phyloP scores from a whole-genome alignment of 176 grass and related monocot genomes.

The Tillandsia leiboldiana region DNA sequence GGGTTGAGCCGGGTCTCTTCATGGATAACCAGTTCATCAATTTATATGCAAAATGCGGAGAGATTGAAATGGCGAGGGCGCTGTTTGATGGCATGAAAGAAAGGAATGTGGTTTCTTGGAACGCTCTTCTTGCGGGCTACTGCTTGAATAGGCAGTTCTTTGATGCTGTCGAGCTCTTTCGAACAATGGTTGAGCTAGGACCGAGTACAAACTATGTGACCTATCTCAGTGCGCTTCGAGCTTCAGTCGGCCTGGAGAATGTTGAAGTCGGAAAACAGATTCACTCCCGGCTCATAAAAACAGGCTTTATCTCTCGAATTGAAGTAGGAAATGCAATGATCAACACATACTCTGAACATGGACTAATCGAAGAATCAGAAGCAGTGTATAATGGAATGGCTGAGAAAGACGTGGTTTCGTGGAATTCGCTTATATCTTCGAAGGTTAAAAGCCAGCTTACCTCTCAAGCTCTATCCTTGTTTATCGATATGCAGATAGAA shows the following conservation, averaged over 20 bases:
- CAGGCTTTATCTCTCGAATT: neutral
- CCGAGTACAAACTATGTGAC: conserved; percentile 16
- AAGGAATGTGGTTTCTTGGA: conserved; percentile 30
- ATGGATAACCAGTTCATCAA: conserved; percentile 29
- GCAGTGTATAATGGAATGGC: conserved; percentile 16
- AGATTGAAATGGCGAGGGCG: conserved; percentile 9
- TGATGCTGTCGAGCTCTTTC: conserved; percentile 12
- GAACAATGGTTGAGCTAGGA: conserved; percentile 5
- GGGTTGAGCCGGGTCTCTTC: conserved; percentile 6
- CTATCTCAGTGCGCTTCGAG: conserved; percentile 20
- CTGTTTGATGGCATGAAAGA: conserved; percentile 20
- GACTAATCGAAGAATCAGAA: conserved; percentile 8
- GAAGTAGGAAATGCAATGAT: conserved; percentile 26
- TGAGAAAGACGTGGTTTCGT: conserved; percentile 4
- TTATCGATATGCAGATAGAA: conserved; percentile 22
- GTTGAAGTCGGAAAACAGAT: conserved; percentile 11
- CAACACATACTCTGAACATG: conserved; percentile 15
- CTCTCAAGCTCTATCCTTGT: conserved; percentile 6
- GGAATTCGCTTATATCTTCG: conserved; percentile 26
- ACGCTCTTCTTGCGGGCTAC: conserved; percentile 21
- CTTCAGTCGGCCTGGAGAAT: neutral
- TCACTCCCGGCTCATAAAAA: conserved; percentile 14
- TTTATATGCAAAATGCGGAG: conserved; percentile 12
- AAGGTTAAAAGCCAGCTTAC: neutral
- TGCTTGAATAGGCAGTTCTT: conserved; percentile 6